A percentile compares a stretch with the other conserved stretches of the same genome.
These are phyloP conservation scores for Nicotiana undulata DNA, from an alignment of 257 asterid genomes.

Conservation along the genomic window DNA sequence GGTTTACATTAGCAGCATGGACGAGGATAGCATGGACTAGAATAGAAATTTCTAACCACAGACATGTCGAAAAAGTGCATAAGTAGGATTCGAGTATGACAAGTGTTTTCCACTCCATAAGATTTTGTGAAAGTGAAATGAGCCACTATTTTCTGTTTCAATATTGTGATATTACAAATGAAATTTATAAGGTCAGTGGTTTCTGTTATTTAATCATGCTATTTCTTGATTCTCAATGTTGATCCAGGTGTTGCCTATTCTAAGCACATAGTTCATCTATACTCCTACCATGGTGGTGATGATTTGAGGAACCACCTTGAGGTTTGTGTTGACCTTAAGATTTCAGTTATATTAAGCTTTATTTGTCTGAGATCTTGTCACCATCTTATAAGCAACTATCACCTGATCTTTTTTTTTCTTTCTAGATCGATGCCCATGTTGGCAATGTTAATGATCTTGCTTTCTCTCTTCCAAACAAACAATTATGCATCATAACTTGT, in stretches of 20 bases:
- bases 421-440: conserved; percentile 59
- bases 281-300: conserved; percentile 34
- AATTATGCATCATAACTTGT: conserved; percentile 48
- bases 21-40: background rate
- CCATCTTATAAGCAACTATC: background rate
- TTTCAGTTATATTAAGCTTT: background rate
- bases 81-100: background rate
- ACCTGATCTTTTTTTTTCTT: conserved; percentile 7
- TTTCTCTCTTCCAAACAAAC: conserved; percentile 42
- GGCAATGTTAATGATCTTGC: conserved; percentile 63
- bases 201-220: background rate
- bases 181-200: background rate
- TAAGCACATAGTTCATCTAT: conserved; percentile 60
- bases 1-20: background rate
- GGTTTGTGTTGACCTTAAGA: conserved; percentile 32
- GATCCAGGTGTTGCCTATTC: conserved; percentile 69
- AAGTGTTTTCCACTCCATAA: background rate
- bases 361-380: background rate
- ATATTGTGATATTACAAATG: background rate
- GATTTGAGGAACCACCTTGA: conserved; percentile 47
- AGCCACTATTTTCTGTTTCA: background rate
- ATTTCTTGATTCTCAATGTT: conserved; percentile 1
- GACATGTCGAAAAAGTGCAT: background rate
- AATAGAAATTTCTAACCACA: background rate
- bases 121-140: background rate